A percentile compares a stretch with the other conserved stretches of the same genome.
Conservation (phyloP, 768 basidiomycete species). For the Leccinum disarticulatum region DNA sequence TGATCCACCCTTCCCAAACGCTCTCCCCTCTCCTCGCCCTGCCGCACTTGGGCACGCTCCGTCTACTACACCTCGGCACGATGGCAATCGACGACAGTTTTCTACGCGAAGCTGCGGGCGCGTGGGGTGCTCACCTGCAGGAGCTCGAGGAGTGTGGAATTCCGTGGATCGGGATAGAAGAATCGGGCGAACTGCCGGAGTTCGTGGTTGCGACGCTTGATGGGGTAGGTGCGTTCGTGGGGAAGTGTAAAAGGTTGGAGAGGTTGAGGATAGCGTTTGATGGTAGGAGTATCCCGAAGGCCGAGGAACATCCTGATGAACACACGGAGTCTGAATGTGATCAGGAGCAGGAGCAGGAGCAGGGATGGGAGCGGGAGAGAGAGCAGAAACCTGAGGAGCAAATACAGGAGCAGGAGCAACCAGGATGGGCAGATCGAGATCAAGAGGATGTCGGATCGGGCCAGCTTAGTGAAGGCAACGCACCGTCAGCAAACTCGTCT, state of each 20-base stretch:
- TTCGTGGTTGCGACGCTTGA: constrained; percentile 20
- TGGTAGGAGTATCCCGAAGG: constrained; percentile 10
- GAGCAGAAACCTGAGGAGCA: background rate
- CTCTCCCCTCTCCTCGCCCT: constrained; percentile 26
- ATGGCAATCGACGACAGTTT: constrained; percentile 30
- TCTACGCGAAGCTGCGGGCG: constrained; percentile 24
- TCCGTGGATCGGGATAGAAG: constrained; percentile 26
- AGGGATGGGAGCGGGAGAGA: background rate
- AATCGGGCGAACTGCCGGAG: constrained; percentile 10
- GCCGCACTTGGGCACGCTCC: constrained; percentile 18
- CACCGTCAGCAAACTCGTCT: background rate
- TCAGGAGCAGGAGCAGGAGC: background rate
- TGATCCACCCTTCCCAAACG: constrained; percentile 25
- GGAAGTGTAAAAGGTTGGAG: constrained; percentile 18
- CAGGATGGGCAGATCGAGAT: background rate
- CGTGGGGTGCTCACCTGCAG: constrained; percentile 27
- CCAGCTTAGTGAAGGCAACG: background rate
- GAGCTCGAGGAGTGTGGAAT: constrained; percentile 30
- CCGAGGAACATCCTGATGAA: background rate
- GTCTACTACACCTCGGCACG: constrained; percentile 27
- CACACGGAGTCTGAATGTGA: background rate
- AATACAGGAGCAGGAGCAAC: background rate
- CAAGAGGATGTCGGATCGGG: background rate
- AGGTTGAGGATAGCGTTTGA: constrained; percentile 27
- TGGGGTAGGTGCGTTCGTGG: constrained; percentile 22